These are phyloP conservation scores for Staphylotrichum longicolle DNA, from an alignment of 495 filamentous ascomycete genomes.

Conservation along the genomic window DNA sequence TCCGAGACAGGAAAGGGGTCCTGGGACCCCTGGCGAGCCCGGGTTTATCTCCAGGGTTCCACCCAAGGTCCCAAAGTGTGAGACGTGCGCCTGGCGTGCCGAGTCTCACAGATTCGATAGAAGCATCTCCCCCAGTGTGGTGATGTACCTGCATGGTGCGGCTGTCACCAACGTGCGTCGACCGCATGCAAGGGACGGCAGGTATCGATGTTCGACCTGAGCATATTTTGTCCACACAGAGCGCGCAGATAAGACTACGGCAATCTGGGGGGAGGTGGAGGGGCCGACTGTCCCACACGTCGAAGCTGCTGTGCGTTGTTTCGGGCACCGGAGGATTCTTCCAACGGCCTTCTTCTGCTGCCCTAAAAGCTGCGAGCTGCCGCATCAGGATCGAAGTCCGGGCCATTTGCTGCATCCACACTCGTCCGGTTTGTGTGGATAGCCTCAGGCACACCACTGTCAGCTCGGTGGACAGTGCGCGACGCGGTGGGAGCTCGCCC, in stretches of 20 bases:
- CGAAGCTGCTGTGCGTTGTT: not conserved
- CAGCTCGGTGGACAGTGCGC: not conserved
- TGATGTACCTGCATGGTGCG: constrained; percentile 32
- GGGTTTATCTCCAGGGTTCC: too few relatives aligned
- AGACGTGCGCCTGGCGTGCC: too few relatives aligned
- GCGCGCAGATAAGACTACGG: too few relatives aligned
- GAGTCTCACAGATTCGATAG: too few relatives aligned
- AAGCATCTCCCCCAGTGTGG: too few relatives aligned
- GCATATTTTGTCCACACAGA: not conserved
- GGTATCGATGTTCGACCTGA: too few relatives aligned
- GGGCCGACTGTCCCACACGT: too few relatives aligned
- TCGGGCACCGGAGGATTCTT: not conserved
- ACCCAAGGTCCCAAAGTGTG: not conserved
- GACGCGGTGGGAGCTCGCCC: not conserved
- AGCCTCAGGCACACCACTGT: constrained; percentile 4
- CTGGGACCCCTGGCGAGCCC: not conserved
- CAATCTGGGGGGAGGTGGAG: too few relatives aligned
- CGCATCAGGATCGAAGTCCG: constrained; percentile 25
- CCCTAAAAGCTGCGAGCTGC: constrained; percentile 14
- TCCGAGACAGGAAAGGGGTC: constrained; percentile 10
- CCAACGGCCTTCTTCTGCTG: not conserved
- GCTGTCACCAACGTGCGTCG: constrained; percentile 16
- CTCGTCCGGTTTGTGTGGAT: constrained; percentile 5
- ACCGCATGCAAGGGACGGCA: constrained; percentile 24
- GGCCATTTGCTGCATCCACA: constrained; percentile 4